Conservation (phyloP, 805 yeast species). For the Yarrowia sp. region DNA sequence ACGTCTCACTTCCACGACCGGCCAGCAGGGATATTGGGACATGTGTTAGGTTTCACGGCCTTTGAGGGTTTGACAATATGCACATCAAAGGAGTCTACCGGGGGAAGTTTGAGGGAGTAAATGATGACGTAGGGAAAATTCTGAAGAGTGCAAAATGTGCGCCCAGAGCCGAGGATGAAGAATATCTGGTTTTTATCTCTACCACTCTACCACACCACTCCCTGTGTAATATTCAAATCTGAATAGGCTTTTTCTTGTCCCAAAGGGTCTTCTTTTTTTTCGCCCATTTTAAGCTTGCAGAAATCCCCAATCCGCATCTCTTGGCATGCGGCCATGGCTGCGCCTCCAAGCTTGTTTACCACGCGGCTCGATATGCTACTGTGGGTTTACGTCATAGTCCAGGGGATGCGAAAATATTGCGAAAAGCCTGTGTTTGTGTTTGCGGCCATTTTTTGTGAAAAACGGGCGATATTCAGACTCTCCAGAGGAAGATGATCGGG, state of each 20-base stretch:
- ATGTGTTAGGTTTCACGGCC: not conserved
- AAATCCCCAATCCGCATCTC: slow-evolving; percentile 9
- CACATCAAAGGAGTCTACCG: no score
- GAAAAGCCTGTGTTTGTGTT: no score
- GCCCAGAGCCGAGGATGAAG: no score
- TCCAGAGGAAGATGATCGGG: no score
- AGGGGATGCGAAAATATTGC: not conserved
- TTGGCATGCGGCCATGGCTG: slow-evolving; percentile 25
- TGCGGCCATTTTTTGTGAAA: no score
- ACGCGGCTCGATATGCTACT: slow-evolving; percentile 21
- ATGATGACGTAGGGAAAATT: no score
- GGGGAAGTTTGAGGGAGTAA: not conserved
- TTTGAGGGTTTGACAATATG: not conserved
- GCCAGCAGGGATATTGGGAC: not conserved
- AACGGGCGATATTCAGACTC: no score
- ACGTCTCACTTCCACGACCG: slow-evolving; percentile 1
- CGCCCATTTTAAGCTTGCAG: not conserved
- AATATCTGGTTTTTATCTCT: no score
- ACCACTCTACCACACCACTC: no score
- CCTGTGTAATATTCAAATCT: no score
- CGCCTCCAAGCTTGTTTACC: slow-evolving; percentile 23
- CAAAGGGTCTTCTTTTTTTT: not conserved
- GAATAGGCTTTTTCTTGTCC: not conserved
- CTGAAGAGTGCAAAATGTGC: no score
- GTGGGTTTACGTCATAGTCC: slow-evolving; percentile 12